Conservation (phyloP, 805 yeast genomes). For the Saturnispora mendoncae region DNA sequence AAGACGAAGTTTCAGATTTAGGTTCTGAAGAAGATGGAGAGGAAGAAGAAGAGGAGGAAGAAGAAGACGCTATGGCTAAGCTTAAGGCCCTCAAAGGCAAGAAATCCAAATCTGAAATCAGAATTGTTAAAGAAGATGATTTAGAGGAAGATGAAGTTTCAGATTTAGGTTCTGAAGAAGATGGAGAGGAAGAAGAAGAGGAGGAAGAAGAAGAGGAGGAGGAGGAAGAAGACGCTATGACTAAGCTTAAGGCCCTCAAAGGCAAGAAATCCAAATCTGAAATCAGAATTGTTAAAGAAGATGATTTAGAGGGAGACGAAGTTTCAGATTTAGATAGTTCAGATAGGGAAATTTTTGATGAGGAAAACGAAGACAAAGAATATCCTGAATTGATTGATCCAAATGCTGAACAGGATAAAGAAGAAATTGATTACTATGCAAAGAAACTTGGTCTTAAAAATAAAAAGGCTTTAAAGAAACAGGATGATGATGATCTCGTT, state of each 20-base stretch:
- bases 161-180: conserved; percentile 20
- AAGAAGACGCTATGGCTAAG: conserved; percentile 10
- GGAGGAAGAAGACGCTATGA: conserved; percentile 22
- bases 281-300: conserved; percentile 28
- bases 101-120: conserved; percentile 15
- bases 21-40: conserved; percentile 15
- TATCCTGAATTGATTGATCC: conserved; percentile 5
- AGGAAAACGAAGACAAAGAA: conserved; percentile 12
- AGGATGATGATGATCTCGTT: conserved; percentile 62
- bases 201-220: conserved; percentile 20
- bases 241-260: conserved; percentile 18
- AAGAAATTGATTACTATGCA: conserved; percentile 76
- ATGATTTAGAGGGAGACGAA: conserved; percentile 19
- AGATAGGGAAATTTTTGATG: conserved; percentile 14
- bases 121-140: conserved; percentile 13
- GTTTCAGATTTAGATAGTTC: conserved; percentile 16
- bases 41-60: conserved; percentile 8
- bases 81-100: conserved; percentile 14
- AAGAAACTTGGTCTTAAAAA: conserved; percentile 64
- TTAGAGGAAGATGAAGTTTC: conserved; percentile 14
- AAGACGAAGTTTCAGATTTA: conserved; percentile 20
- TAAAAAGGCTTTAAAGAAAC: conserved; percentile 30
- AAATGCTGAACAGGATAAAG: conserved; percentile 41
- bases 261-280: conserved; percentile 23
- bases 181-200: conserved; percentile 13